phyloP scores from a whole-genome alignment of 352 stramenopile species.

The Elongisporangium undulatum region DNA sequence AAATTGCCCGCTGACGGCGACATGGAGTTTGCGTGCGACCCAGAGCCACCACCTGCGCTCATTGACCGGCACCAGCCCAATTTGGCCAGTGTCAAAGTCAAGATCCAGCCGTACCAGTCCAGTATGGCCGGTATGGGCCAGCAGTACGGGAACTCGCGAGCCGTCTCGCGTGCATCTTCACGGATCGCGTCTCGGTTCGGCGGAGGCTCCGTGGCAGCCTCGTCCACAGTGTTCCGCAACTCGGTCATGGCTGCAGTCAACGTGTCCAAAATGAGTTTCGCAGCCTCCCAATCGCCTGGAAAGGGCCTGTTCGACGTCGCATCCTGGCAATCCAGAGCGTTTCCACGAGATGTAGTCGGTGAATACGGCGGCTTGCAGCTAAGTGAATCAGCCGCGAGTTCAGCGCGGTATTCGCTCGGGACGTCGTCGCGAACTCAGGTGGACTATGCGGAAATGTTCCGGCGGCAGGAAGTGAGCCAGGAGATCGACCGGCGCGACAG shows the following conservation, averaged over 20 bases:
- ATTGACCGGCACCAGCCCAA: conserved; percentile 21
- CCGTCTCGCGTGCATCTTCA: conserved; percentile 29
- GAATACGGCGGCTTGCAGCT: neutral
- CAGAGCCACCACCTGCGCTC: conserved; percentile 5
- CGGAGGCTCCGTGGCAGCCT: conserved; percentile 6
- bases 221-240: conserved; percentile 12
- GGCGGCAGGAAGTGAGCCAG: conserved; percentile 35
- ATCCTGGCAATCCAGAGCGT: conserved; percentile 3
- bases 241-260: conserved; percentile 18
- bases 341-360: neutral
- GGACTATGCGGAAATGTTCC: conserved; percentile 31
- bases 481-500: conserved; percentile 40
- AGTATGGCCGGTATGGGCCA: conserved; percentile 1
- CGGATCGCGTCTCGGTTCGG: conserved; percentile 24
- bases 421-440: conserved; percentile 15
- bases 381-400: neutral
- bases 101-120: conserved; percentile 8
- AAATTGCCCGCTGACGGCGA: conserved; percentile 11
- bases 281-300: neutral
- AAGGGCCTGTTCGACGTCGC: conserved; percentile 8
- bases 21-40: conserved; percentile 13
- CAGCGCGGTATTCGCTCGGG: conserved; percentile 8
- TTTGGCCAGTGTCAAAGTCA: conserved; percentile 13
- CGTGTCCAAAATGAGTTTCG: conserved; percentile 23
- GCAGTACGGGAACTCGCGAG: conserved; percentile 9